Evolutionary conservation across 2,329 filamentous ascomycete species (phyloP), one percentile per base, ranked within the genome.

Genomic region (Gnomoniopsis sp.): DNA sequence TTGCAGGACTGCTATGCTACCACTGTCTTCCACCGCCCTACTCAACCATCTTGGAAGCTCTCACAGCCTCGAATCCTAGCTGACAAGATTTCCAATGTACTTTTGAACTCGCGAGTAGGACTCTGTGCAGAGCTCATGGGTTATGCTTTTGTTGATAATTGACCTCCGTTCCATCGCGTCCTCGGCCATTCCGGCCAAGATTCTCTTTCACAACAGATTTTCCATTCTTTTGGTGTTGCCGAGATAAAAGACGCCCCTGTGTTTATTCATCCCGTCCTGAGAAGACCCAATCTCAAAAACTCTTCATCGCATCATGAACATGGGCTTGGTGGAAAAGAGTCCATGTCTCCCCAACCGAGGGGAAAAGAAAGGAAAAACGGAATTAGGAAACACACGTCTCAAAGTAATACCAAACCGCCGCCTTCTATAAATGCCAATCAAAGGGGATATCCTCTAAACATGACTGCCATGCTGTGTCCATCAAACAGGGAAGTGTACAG

Each of bases 81-180:
- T 22, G 43, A 19, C n/a, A 19, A 22, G n/a, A 12, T 46, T 21
- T 11, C 15, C 43, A 46, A 21, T 22, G 38, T 43, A 6, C 4
- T 41, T 14, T 41, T 41, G 50, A 36, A 7, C 14, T 41, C 19
- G 49, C 33, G 36, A 52, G 36, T n/a, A 41, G 17, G 15, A 30
- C 50, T 11, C 21, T 21, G 3, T 21, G 36, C 38, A 26, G 22
- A 48, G 19, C 14, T 47, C 38, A 26, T 44, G 38, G 19, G 26
- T 12, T 12, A 6, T 47, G n/a, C 34, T 46, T 33, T 52, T 21
- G 76, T 75, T 62, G 21, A 55, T 48, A 48, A 41, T 51, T 55
- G 44, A 49, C 55, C 36, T 8, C 65, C 43, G 2, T 71, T 67
- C 36, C 49, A 47, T 34, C 22, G 22, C 41, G 21, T 44, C 22